phyloP scores from a whole-genome alignment of 108 stramenopile species.

The Skeletonema grethae region DNA sequence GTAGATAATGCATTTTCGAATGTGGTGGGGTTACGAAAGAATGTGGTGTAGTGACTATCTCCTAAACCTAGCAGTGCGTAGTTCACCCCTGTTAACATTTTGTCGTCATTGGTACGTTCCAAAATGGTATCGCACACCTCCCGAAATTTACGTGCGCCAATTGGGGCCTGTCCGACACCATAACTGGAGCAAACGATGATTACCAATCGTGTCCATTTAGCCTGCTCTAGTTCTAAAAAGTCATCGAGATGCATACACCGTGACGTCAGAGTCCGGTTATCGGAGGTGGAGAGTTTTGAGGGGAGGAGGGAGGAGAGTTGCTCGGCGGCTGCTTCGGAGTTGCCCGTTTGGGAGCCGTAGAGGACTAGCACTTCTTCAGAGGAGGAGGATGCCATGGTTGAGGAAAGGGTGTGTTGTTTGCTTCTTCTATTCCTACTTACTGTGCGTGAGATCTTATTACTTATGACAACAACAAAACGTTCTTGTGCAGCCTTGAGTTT shows the following conservation, averaged over 20 bases:
- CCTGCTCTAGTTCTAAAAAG: conserved; percentile 72
- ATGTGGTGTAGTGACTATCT: conserved; percentile 67
- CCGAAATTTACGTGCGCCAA: conserved; percentile 77
- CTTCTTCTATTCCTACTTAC: too few species aligned
- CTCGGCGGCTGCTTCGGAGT: conserved; percentile 77
- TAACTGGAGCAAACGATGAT: conserved; percentile 77
- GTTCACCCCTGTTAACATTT: conserved; percentile 18
- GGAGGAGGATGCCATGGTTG: conserved; percentile 4
- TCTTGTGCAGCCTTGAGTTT: too few species aligned
- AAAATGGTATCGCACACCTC: conserved; percentile 67
- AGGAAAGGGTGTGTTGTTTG: neutral
- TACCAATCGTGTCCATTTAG: conserved; percentile 64
- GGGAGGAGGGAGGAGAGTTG: conserved; percentile 53
- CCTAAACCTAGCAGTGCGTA: conserved; percentile 57
- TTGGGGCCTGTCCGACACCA: conserved; percentile 83
- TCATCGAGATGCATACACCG: conserved; percentile 78
- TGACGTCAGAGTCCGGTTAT: conserved; percentile 25
- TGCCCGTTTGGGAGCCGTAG: conserved; percentile 87
- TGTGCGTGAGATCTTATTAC: too few species aligned
- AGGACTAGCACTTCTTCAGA: conserved; percentile 63
- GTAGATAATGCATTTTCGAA: conserved; percentile 61
- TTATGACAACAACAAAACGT: too few species aligned
- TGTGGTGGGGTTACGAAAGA: conserved; percentile 67
- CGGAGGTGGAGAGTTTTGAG: conserved; percentile 19
- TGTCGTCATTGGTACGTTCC: conserved; percentile 11